Percentiles rank a stretch among this genome's conserved stretches.
These are phyloP conservation scores for Solanum rostratum DNA, from an alignment of 257 asterid species.

Conservation along the genomic window DNA sequence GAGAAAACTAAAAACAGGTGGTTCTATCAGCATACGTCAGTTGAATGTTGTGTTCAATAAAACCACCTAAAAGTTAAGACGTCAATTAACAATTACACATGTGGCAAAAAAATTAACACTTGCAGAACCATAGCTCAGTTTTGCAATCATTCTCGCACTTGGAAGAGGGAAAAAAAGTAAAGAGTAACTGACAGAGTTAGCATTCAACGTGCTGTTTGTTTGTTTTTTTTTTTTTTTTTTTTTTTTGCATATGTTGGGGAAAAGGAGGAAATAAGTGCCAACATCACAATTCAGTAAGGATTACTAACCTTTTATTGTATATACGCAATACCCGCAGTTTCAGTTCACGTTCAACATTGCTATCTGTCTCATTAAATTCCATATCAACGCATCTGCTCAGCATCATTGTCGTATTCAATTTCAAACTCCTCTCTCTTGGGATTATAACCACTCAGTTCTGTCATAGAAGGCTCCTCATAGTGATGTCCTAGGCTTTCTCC, in stretches of 20 bases:
- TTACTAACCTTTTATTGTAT: conserved; percentile 60
- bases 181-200: background rate
- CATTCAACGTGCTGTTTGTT: background rate
- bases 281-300: background rate
- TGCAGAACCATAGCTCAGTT: background rate
- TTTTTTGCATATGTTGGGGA: background rate
- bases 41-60: background rate
- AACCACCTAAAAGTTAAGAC: background rate
- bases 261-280: background rate
- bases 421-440: conserved; percentile 91
- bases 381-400: conserved; percentile 95
- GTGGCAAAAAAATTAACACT: background rate
- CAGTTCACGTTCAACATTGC: conserved; percentile 72
- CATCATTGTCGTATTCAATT: conserved; percentile 91
- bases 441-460: conserved; percentile 84
- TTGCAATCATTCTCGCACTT: background rate
- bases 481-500: conserved; percentile 73
- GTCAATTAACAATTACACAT: background rate
- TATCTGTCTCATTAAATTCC: conserved; percentile 87
- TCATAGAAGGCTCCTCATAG: conserved; percentile 57
- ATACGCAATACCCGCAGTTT: conserved; percentile 74
- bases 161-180: background rate
- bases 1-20: background rate
- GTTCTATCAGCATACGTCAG: background rate
- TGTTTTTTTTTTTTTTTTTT: background rate